phyloP scores from a whole-genome alignment of 1,284 basidiomycete genomes.

The Ceratobasidium sp. region DNA sequence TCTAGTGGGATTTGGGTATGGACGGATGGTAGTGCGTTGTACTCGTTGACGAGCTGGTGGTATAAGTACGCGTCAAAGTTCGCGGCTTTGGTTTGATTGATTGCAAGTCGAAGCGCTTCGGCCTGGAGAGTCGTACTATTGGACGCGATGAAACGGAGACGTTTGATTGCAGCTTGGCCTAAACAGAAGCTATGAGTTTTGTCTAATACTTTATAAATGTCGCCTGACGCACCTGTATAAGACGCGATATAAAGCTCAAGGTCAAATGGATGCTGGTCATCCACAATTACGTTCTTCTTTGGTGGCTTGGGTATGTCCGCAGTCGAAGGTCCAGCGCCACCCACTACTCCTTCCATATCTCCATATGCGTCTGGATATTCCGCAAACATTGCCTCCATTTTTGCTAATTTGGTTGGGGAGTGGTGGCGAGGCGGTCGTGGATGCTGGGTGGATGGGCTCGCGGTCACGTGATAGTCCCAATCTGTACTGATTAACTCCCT shows the following conservation, averaged over 20 bases:
- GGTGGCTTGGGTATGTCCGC: conserved; percentile 28
- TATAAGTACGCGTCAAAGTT: conserved; percentile 66
- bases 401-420: neutral
- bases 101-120: conserved; percentile 72
- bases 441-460: conserved; percentile 9
- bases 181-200: conserved; percentile 1
- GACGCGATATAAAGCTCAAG: conserved; percentile 74
- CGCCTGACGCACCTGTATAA: conserved; percentile 64
- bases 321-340: conserved; percentile 28
- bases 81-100: conserved; percentile 69
- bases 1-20: conserved; percentile 63
- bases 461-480: conserved; percentile 4
- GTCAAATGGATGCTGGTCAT: conserved; percentile 82
- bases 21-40: conserved; percentile 61
- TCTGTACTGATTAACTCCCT: neutral
- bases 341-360: conserved; percentile 32
- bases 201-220: neutral
- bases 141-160: conserved; percentile 72
- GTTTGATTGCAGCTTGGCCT: conserved; percentile 76
- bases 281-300: conserved; percentile 56
- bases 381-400: conserved; percentile 37
- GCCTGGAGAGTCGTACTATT: conserved; percentile 72
- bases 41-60: conserved; percentile 63
- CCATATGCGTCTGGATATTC: conserved; percentile 35
- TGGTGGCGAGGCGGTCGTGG: neutral